Evolutionary conservation across 1,284 basidiomycete genomes (phyloP), one percentile per base, ranked within the genome.

Genomic region (Ganoderma meredithae): DNA sequence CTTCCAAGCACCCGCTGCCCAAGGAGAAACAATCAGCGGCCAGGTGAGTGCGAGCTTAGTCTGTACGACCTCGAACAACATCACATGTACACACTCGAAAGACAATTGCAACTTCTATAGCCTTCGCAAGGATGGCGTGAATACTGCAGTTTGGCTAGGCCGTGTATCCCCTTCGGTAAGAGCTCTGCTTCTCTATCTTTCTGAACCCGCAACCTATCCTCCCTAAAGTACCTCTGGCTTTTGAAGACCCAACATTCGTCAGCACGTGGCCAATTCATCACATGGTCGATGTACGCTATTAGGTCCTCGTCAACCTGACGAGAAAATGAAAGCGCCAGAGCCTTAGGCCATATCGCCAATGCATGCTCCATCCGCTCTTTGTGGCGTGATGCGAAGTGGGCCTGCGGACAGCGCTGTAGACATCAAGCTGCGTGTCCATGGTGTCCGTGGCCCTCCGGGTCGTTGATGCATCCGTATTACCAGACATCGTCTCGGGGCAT

Each of bases 391-490:
- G 68, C 58, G 71, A 1, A 19, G 12, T 0, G 66, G 68, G 52
- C 58, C 69, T 22, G 41, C 59, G 58, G 67, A 64, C 17, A 74
- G 72, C 62, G 72, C 64, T 1, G 72, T 72, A 13, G 71, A 73
- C 44, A 49, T 67, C 1, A 25, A 64, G 62, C 65, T 72, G 40
- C 71, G 73, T 8, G 79, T 82, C 19, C 81, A 82, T 65, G 79
- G 78, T 8, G 74, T 81, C 31, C 62, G 69, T n/a, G 27, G 78
- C 79, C 17, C 69, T 85, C 67, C 76, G 83, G 10, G 77, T 86
- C 40, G 80, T 83, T 41, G 83, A 85, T 72, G 78, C 81, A 2
- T 81, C 80, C 3, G 77, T 83, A 13, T 77, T 83, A 44, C 76
- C 76, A 7, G 69, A 69, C 43, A 71, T 75, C 56, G 69, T 75